Evolutionary conservation across 225 moss, liverwort and hornwort species (phyloP), one percentile per base, ranked within the genome.

Genomic region (Pleurozium schreberi): DNA sequence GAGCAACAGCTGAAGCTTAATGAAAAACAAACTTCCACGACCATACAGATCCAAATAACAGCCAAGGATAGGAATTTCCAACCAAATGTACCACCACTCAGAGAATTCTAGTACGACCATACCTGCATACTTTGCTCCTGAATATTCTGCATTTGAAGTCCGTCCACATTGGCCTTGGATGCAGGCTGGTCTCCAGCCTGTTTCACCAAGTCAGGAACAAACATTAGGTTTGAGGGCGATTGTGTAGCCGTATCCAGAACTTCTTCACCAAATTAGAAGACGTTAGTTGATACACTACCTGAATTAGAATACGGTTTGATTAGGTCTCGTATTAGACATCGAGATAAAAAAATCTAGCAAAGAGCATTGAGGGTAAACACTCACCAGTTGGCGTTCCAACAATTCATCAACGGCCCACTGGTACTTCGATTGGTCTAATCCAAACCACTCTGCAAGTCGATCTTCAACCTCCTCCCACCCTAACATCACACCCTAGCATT

Each of bases 361-460:
- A 45, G 58, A 61, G 63, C 34, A 31, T 40, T 26, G 49, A 77
- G 40, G 18, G 71, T 58, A 38, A 60, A 27, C 45, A 92, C 94
- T 85, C 90, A 97, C 97, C 94, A 95, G 50, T 84, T 96, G 95
- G 47, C 92, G 96, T 83, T 96, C 95, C 95, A 92, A 89, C 82
- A 92, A 90, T 91, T 97, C 97, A 84, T 98, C 97, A 53, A 98
- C 84, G 18, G 98, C 98, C 98, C 98, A 97, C 83, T 96, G 97
- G 80, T 96, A 98, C 87, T 98, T 98, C 20, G 97, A 97, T 86
- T 95, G 92, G 89, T 96, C 95, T 22, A 98, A 91, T 86, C 98
- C 98, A 90, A 97, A 94, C 90, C 92, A 96, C 84, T 94, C 93
- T 57, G 92, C 96, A 63, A 98, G 89, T 52, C 84, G 89, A 55